These are phyloP conservation scores for Ophiocordyceps australis DNA, from an alignment of 2,329 filamentous ascomycete genomes.

Conservation along the genomic window DNA sequence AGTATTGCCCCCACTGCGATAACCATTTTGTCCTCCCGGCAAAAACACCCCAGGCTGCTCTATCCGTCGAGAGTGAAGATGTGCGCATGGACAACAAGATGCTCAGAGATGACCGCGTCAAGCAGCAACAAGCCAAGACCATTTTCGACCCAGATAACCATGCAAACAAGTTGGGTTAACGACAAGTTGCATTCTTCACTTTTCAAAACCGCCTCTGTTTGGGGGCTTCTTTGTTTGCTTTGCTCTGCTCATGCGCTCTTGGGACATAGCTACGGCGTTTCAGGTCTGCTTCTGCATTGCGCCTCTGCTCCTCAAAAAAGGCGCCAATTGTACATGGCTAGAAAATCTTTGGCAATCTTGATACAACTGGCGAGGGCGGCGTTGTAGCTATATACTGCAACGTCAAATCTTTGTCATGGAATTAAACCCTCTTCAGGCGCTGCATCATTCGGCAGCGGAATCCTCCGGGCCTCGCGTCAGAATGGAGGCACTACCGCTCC, in stretches of 20 bases:
- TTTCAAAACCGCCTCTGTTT: too few relatives aligned
- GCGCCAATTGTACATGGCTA: too few relatives aligned
- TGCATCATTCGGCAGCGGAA: conserved; percentile 15
- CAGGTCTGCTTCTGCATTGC: conserved; percentile 7
- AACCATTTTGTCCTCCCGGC: conserved; percentile 96
- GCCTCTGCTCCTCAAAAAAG: neutral
- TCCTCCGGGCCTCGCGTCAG: conserved; percentile 42
- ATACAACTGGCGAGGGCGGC: too few relatives aligned
- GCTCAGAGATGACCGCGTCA: conserved; percentile 76
- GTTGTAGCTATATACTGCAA: too few relatives aligned
- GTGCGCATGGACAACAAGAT: conserved; percentile 72
- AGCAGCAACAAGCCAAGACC: conserved; percentile 36
- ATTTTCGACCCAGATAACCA: conserved; percentile 64
- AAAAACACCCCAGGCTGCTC: conserved; percentile 58
- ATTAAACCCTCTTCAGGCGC: conserved; percentile 2
- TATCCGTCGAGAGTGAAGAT: conserved; percentile 86
- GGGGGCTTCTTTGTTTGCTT: too few relatives aligned
- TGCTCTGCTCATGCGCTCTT: too few relatives aligned
- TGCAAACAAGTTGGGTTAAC: conserved; percentile 57
- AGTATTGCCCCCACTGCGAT: conserved; percentile 97
- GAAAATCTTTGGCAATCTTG: too few relatives aligned
- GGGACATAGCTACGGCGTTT: conserved; percentile 11
- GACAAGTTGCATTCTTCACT: too few relatives aligned
- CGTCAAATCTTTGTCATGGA: too few relatives aligned
- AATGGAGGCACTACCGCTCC: conserved; percentile 53